Percentiles rank a stretch among this genome's conserved stretches.
phyloP scores from a whole-genome alignment of 495 filamentous ascomycete genomes.

The Xylaria longipes region DNA sequence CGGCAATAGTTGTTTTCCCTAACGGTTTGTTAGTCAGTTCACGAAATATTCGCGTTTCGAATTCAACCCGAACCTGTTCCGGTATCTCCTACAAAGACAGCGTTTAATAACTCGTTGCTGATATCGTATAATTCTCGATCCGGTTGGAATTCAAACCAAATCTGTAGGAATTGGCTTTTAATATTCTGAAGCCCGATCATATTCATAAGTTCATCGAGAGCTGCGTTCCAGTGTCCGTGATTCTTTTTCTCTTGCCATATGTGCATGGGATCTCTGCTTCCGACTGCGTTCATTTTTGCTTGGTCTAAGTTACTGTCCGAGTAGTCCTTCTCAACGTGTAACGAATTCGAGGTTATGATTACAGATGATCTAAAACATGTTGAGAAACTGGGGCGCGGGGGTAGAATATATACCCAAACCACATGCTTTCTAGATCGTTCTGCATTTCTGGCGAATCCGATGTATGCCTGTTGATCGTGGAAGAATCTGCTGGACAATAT shows the following conservation, averaged over 20 bases:
- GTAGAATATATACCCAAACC: not conserved
- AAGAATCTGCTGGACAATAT: not conserved
- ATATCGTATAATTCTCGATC: not conserved
- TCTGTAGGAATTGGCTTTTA: not conserved
- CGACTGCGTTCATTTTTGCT: not conserved
- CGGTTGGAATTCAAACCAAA: not conserved
- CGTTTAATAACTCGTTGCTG: not conserved
- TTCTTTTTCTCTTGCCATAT: not conserved
- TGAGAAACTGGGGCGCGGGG: not conserved
- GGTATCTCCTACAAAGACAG: not conserved
- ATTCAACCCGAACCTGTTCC: not conserved
- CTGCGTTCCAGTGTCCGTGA: not conserved
- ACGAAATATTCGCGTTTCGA: not conserved
- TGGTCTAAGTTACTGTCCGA: not conserved
- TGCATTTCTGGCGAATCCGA: not conserved
- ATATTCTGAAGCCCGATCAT: not conserved
- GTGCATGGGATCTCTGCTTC: not conserved
- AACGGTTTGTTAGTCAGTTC: not conserved
- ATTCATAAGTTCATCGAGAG: not conserved
- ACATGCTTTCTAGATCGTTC: not conserved
- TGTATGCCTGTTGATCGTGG: not conserved
- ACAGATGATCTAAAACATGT: not conserved
- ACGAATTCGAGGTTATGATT: not conserved
- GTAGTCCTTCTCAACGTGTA: not conserved
- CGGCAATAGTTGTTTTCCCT: not conserved